These are phyloP conservation scores for Cardamine chenopodiifolia DNA, from an alignment of 345 rosid genomes.

Conservation along the genomic window DNA sequence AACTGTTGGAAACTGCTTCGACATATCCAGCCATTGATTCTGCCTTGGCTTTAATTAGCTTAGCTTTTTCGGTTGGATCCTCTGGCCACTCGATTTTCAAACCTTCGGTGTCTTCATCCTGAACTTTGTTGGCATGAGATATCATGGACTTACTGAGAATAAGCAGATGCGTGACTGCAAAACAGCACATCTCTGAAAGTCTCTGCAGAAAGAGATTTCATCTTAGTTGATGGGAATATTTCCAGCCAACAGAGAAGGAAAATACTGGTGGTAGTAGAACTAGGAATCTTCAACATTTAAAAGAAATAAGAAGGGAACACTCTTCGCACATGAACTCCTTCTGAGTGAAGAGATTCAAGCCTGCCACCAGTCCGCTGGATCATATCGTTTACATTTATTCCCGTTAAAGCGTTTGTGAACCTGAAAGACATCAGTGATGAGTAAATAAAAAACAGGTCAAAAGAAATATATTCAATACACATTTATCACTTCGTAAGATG, in stretches of 20 bases:
- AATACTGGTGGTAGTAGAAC: neutral
- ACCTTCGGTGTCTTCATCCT: slow-evolving; percentile 64
- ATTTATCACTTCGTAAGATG: neutral
- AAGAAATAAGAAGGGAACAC: slow-evolving; percentile 16
- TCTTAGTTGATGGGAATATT: slow-evolving; percentile 8
- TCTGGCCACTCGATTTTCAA: slow-evolving; percentile 85
- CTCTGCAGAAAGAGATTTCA: slow-evolving; percentile 63
- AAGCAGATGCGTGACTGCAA: slow-evolving; percentile 82
- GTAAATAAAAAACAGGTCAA: neutral
- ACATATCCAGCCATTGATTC: slow-evolving; percentile 69
- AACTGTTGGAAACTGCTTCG: slow-evolving; percentile 80
- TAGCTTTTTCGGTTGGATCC: slow-evolving; percentile 87
- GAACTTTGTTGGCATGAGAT: slow-evolving; percentile 62
- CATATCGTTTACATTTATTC: slow-evolving; percentile 64
- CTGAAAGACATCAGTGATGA: slow-evolving; percentile 48
- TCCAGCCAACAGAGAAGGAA: neutral
- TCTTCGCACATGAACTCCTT: slow-evolving; percentile 89
- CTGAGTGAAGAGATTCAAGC: slow-evolving; percentile 90
- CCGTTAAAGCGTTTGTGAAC: slow-evolving; percentile 76
- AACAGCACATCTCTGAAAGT: slow-evolving; percentile 90
- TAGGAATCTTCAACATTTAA: slow-evolving; percentile 2
- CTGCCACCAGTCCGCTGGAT: slow-evolving; percentile 84
- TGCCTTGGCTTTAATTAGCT: slow-evolving; percentile 69
- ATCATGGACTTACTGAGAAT: slow-evolving; percentile 77
- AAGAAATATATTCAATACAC: neutral